Evolutionary conservation across 768 basidiomycete species (phyloP).

Genomic region (Glaciozyma martinii): DNA sequence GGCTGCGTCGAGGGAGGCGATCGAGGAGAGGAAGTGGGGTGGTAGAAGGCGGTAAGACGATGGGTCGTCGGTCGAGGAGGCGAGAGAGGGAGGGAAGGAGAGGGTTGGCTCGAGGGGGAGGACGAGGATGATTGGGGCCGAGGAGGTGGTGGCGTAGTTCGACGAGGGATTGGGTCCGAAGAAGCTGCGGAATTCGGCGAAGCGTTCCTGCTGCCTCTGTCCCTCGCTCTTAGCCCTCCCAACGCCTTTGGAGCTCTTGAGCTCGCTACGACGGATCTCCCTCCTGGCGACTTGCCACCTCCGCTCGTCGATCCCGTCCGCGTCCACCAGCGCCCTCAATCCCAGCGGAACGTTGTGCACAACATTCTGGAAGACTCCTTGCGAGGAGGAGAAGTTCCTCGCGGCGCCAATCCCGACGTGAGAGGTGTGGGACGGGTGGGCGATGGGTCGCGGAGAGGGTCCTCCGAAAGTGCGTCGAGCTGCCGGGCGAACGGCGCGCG

Average conservation of each 20-base stretch:
- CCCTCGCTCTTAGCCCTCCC: slow-evolving; percentile 12
- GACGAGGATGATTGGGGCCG: slow-evolving; percentile 21
- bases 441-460: slow-evolving; percentile 7
- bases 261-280: slow-evolving; percentile 7
- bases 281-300: slow-evolving; percentile 42
- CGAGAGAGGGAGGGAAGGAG: background rate
- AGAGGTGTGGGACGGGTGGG: slow-evolving; percentile 38
- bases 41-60: too few relatives aligned
- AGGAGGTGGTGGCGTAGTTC: background rate
- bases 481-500: background rate
- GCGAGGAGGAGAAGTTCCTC: slow-evolving; percentile 59
- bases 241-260: slow-evolving; percentile 20
- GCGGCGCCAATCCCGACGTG: slow-evolving; percentile 70
- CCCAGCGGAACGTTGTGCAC: slow-evolving; percentile 71
- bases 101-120: slow-evolving; percentile 27
- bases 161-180: slow-evolving; percentile 1
- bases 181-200: slow-evolving; percentile 18
- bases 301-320: slow-evolving; percentile 60
- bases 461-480: slow-evolving; percentile 11
- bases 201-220: background rate
- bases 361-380: slow-evolving; percentile 69
- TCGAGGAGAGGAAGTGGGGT: background rate
- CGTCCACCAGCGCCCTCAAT: slow-evolving; percentile 58
- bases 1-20: background rate
- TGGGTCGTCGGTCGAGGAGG: background rate